Base-by-base conservation (phyloP, 1,284 basidiomycete species). In the Psilocybe mexicana region DNA sequence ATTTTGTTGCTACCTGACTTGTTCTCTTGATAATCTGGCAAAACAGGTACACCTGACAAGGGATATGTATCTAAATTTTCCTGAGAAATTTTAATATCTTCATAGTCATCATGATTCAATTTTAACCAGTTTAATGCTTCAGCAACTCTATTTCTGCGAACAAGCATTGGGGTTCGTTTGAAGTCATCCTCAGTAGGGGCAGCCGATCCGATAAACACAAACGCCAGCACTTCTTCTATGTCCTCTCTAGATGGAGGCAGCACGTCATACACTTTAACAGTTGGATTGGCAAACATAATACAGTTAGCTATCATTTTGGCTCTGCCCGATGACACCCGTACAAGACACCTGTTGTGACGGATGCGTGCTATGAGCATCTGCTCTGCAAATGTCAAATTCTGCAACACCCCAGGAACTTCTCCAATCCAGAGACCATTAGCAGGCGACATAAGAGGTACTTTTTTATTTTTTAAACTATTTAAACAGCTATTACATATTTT, bases 71-170 rank as follows among this genome's bases (percentile, higher is more conserved):
- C 40, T 7, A 67, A 44, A 60, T 71, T 70, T 18, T 69, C 61
- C 6, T 63, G n/a, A 0, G 66, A 67, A 14, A 75, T 70, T 7
- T 57, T 55, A 7, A 75, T 14, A 55, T 73, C 68, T 12, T 2
- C 3, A 57, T 74, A 73, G 45, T 70, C 68, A 12, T 7, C 0
- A 61, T 75, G 70, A 59, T 74, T 74, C 0, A 70, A 33, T n/a
- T 66, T 69, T 3, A 73, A 54, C 71, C 70, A 74, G 18, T 70
- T 54, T 3, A 74, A 43, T 3, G 70, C 72, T 10, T 49, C 24
- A 3, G 33, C 28, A 5, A 72, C 70, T n/a, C 58, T 44, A 18
- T 63, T 61, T 23, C 63, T 18, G 4, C 68, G 43, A 0, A 72
- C 67, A 2, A 73, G 47, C 24, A 73, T 49, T 2, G 69, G 70